phyloP scores from a whole-genome alignment of 2,329 filamentous ascomycete genomes.

The Cyclaneusma minus region DNA sequence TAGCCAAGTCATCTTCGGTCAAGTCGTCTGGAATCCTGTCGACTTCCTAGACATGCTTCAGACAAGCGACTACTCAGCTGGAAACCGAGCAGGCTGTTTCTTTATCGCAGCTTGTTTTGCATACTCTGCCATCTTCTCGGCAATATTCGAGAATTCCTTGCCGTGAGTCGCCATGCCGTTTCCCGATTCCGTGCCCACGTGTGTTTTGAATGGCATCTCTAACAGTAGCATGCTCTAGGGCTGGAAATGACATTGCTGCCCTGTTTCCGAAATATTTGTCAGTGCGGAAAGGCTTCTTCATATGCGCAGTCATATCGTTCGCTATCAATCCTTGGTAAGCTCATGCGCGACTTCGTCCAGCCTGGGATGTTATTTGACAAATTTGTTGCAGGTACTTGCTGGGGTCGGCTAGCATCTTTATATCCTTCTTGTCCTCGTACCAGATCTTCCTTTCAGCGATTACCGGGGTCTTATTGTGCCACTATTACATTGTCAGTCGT shows the following conservation, averaged over 20 bases:
- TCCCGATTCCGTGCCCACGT: neutral
- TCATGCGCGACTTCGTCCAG: too few species aligned
- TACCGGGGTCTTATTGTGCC: slow-evolving; percentile 24
- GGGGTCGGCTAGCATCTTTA: slow-evolving; percentile 21
- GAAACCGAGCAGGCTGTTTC: slow-evolving; percentile 22
- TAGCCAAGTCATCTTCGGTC: slow-evolving; percentile 17
- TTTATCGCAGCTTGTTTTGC: slow-evolving; percentile 25
- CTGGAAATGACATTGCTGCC: slow-evolving; percentile 22
- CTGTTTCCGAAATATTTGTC: slow-evolving; percentile 24
- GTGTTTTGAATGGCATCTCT: slow-evolving; percentile 16
- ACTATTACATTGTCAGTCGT: slow-evolving; percentile 25
- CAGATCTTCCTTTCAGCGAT: slow-evolving; percentile 26
- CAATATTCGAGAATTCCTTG: slow-evolving; percentile 23
- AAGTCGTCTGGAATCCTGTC: slow-evolving; percentile 22
- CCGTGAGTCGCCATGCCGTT: too few species aligned
- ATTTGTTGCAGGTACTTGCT: too few species aligned
- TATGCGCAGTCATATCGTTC: slow-evolving; percentile 20
- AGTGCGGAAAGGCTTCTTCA: slow-evolving; percentile 23
- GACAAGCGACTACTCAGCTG: slow-evolving; percentile 18
- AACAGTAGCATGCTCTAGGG: slow-evolving; percentile 25
- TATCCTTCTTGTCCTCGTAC: slow-evolving; percentile 25
- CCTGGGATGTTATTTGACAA: too few species aligned
- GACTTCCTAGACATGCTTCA: slow-evolving; percentile 21
- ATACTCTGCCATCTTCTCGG: slow-evolving; percentile 26
- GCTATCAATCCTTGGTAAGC: slow-evolving; percentile 24